Evolutionary conservation across 2,329 filamentous ascomycete species (phyloP).

Genomic region (Hypoxylon sp.): DNA sequence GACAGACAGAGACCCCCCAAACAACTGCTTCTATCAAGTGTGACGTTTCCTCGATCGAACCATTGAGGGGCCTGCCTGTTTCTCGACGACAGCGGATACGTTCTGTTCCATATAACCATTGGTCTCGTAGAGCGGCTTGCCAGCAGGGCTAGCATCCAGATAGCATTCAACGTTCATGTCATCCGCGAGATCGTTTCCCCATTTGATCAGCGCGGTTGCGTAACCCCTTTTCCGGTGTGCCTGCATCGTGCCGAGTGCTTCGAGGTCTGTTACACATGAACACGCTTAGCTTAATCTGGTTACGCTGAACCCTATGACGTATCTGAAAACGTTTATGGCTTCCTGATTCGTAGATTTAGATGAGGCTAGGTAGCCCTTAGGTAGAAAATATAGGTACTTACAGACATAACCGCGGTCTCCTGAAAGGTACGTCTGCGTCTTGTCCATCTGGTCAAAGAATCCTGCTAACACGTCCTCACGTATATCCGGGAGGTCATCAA

Average conservation of each 20-base stretch:
- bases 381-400: conserved; percentile 15
- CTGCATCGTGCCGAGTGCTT: conserved; percentile 27
- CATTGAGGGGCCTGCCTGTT: conserved; percentile 23
- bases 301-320: background rate
- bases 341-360: background rate
- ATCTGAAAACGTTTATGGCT: background rate
- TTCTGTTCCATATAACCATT: conserved; percentile 35
- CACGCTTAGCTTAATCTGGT: background rate
- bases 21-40: background rate
- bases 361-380: background rate
- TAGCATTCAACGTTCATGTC: conserved; percentile 35
- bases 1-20: background rate
- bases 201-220: conserved; percentile 29
- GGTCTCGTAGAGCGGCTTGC: conserved; percentile 33
- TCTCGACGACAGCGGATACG: conserved; percentile 26
- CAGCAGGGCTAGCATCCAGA: conserved; percentile 33
- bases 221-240: conserved; percentile 34
- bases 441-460: conserved; percentile 32
- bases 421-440: conserved; percentile 29
- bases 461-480: conserved; percentile 17
- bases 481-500: conserved; percentile 31
- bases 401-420: conserved; percentile 28
- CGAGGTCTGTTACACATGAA: conserved; percentile 28
- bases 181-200: conserved; percentile 40
- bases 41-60: conserved; percentile 27